Base-by-base conservation (phyloP, 1,284 basidiomycete genomes). In the Cyathus pygmaeus region DNA sequence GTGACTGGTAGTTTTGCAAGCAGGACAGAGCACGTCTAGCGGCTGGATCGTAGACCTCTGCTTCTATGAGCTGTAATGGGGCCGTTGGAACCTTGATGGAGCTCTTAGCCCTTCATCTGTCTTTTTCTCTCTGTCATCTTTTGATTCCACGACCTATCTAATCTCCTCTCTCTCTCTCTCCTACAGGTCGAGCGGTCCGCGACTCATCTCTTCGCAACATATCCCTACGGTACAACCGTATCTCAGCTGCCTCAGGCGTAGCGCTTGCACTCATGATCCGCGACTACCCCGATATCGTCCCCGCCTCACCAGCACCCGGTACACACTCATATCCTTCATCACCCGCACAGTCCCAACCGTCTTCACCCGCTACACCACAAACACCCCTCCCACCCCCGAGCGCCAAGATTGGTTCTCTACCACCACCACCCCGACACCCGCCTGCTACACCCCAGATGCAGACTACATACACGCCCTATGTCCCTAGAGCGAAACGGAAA, bases 251-350 rank as follows among this genome's bases (percentile, higher is more conserved):
- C 0, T 94, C 94, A 24, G 94, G 92, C 2, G 94, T 98, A 3
- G 92, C 94, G 0, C 83, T 98, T n/a, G 95, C 95, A 0, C 85
- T 97, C 55, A 96, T 98, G 94, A 95, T 98, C 64, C 89, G 93
- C 59, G 96, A 98, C 76, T 98, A 97, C 72, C 94, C 94, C 3
- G 94, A 96, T 68, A 83, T 89, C 52, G 83, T 89, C 51, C 83
- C 87, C n/a, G 69, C 67, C 13, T 68, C 75, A 7, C 41, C 80
- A 74, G 59, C 79, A 70, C 72, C 69, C 11, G 59, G 59, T 1
- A 70, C 79, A 1, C 74, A 71, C 2, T 79, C 77, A 19, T 63
- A 70, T 27, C 61, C 70, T n/a, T 73, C 61, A 60, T 72, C 77
- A 36, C 73, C 75, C 19, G 62, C 65, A 53, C 63, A 69, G 5